phyloP scores from a whole-genome alignment of 306 rosid species.

The Castanea sativa region DNA sequence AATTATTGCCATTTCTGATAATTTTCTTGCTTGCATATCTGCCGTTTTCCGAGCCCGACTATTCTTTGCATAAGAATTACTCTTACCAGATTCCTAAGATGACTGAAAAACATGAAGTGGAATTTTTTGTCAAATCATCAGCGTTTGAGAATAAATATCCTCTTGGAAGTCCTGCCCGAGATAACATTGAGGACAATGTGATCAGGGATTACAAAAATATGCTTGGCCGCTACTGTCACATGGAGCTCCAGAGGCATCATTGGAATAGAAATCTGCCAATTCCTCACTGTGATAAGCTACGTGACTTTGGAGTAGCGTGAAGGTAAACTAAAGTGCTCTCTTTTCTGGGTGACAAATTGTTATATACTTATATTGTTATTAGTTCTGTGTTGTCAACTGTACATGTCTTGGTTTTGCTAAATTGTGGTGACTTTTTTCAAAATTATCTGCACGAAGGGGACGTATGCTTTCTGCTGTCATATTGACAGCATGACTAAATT shows the following conservation, averaged over 20 bases:
- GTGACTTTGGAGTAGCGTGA: constrained; percentile 48
- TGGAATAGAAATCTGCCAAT: constrained; percentile 78
- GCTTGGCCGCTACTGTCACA: constrained; percentile 77
- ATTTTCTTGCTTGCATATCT: constrained; percentile 71
- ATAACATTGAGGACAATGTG: constrained; percentile 57
- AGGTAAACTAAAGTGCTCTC: constrained; percentile 39
- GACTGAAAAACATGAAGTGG: constrained; percentile 61
- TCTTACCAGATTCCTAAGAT: constrained; percentile 56
- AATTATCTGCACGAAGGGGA: background rate
- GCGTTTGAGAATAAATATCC: constrained; percentile 67
- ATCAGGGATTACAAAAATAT: constrained; percentile 61
- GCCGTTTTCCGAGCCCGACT: constrained; percentile 79
- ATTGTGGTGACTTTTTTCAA: background rate
- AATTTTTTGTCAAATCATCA: constrained; percentile 64
- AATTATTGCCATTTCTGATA: constrained; percentile 65
- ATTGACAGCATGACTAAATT: background rate
- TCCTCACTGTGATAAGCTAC: constrained; percentile 79
- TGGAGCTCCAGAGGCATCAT: constrained; percentile 77
- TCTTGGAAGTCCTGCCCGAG: constrained; percentile 69
- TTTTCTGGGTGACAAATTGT: background rate
- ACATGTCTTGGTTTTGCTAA: background rate
- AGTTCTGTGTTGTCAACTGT: background rate
- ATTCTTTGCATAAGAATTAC: constrained; percentile 62
- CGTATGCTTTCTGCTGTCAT: background rate
- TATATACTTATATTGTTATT: background rate